These are phyloP conservation scores for Mesembryanthemum crystallinum DNA, from an alignment of 148 eudicot genomes.

Conservation along the genomic window DNA sequence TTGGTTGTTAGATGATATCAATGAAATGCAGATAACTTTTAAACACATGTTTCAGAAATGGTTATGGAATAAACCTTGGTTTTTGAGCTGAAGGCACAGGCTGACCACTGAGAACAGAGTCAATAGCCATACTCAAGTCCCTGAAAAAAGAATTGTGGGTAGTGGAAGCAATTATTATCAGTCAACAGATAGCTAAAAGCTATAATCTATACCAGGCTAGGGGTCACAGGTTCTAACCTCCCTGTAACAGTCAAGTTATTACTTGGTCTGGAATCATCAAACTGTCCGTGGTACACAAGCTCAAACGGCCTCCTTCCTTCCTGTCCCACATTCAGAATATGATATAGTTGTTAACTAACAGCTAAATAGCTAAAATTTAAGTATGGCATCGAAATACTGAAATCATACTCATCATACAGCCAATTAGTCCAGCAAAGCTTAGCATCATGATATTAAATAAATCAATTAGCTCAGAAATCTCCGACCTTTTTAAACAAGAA, in stretches of 20 bases:
- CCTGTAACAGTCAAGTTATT: conserved; percentile 71
- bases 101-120: conserved; percentile 78
- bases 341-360: not conserved
- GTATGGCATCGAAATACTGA: not conserved
- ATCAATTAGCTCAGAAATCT: not conserved
- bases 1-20: not conserved
- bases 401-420: not conserved
- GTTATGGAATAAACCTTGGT: conserved; percentile 32
- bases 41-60: conserved; percentile 2
- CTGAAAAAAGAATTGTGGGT: conserved; percentile 29
- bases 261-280: conserved; percentile 91
- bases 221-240: conserved; percentile 47
- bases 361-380: not conserved
- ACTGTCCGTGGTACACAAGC: conserved; percentile 95
- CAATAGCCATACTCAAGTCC: conserved; percentile 84
- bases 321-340: conserved; percentile 29
- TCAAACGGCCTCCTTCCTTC: conserved; percentile 92
- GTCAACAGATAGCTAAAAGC: not conserved
- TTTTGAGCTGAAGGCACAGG: conserved; percentile 48
- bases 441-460: not conserved
- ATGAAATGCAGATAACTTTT: not conserved
- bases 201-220: not conserved
- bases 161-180: not conserved
- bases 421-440: conserved; percentile 7
- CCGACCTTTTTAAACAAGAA: conserved; percentile 85